Evolutionary conservation across 257 asterid genomes (phyloP), one percentile per base, ranked within the genome.

Genomic region (Paraleonurus japonicus): DNA sequence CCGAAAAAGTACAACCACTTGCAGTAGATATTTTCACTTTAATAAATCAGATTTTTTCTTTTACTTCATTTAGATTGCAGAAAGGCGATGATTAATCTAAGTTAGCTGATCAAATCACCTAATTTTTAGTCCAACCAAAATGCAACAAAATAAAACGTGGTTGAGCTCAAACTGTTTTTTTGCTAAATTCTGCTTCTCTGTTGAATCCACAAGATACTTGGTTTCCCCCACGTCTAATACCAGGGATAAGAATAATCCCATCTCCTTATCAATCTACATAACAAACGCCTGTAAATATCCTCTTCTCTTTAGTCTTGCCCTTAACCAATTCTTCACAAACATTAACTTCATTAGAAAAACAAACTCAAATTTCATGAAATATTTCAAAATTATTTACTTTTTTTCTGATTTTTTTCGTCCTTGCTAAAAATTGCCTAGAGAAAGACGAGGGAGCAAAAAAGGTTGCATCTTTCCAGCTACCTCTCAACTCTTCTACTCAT

Each of bases 341-440:
- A 10, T 47, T 45, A 48, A 43, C 28, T n/a, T 17, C 22, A 45
- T 53, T 17, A 62, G 12, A 28, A 10, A 7, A 9, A 30, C 10
- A 19, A 45, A 67, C 2, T 0, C 24, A 39, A 48, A 27, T 3
- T 47, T 8, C 7, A 10, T 7, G 24, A 3, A 33, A 16, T 10
- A 43, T 33, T 72, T 45, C 35, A 41, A 72, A 75, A 48, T 70
- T 61, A 47, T 43, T 70, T 74, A 63, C 73, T 67, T 37, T 26
- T 43, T 53, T 16, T 27, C 59, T 53, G 32, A n/a, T 7, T 59
- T 26, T 59, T 39, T 64, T 7, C 8, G 0, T 43, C 19, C 39
- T 17, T n/a, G 61, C 61, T 30, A 35, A 67, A 17, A 10, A 5
- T 62, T 69, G 17, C 45, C 41, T 20, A 3, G 71, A 67, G 47